Percentiles rank a stretch among this genome's conserved stretches.
Evolutionary conservation across 257 asterid species (phyloP).

Genomic region (Fraxinus quadrangulata): DNA sequence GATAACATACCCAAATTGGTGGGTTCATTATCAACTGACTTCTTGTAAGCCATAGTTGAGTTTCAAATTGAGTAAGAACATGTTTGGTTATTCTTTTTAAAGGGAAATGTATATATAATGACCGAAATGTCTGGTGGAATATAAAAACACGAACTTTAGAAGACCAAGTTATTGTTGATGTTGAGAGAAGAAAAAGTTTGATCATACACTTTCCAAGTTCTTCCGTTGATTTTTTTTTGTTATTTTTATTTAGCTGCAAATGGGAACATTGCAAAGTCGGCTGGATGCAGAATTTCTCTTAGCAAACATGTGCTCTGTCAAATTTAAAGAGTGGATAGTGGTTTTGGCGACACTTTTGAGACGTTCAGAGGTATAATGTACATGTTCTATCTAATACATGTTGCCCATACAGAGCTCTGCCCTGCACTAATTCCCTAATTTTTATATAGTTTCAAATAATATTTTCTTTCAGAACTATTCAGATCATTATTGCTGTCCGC

Average conservation of each 20-base stretch:
- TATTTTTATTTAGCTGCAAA: conserved; percentile 67
- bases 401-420: not conserved
- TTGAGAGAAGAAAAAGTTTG: not conserved
- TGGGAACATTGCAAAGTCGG: conserved; percentile 92
- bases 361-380: conserved; percentile 79
- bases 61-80: too few relatives aligned
- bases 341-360: conserved; percentile 95
- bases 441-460: not conserved
- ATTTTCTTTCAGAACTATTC: too few relatives aligned
- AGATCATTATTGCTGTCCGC: not conserved
- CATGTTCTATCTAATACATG: not conserved
- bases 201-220: not conserved
- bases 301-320: conserved; percentile 98
- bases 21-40: not conserved
- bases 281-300: conserved; percentile 95
- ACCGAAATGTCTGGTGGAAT: not conserved
- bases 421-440: not conserved
- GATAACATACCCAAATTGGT: not conserved
- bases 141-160: not conserved
- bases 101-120: not conserved
- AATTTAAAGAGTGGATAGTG: conserved; percentile 98
- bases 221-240: not conserved
- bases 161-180: not conserved
- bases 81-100: not conserved
- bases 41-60: not conserved